Evolutionary conservation across 805 yeast genomes (phyloP), one percentile per base, ranked within the genome.

Genomic region (Tetrapisispora taiwanensis): DNA sequence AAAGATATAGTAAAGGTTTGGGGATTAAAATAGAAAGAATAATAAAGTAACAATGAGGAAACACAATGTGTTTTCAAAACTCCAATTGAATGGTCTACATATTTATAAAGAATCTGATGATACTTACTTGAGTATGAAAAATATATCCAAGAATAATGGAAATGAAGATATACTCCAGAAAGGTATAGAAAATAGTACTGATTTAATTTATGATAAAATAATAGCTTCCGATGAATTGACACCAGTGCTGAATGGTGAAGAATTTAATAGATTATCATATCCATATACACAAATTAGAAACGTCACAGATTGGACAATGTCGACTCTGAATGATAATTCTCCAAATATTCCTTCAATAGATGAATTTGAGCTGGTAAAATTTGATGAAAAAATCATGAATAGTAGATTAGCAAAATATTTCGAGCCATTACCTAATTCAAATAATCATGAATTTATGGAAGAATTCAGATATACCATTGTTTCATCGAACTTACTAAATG

Each of bases 401-500:
- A 22, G 26, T 8, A 22, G n/a, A n/a, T 22, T 22, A 22, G 26
- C 26, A 22, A 30, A 28, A 10, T 41, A 15, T 30, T 41, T 35
- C 3, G 7, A 20, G 17, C 32, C 26, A 35, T 22, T 35, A 12
- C 39, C 39, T 2, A 6, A 6, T n/a, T 7, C 17, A 15, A 30
- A 19, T 13, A 17, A 48, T 27, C 47, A 47, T 24, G 49, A 48
- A 28, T 76, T 75, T 50, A 49, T 66, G 24, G 81, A 77, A 45
- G 75, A 75, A 48, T 73, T 75, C 49, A 67, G 75, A 38, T 77
- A 75, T 52, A 56, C 66, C 3, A 54, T 76, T 2, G 67, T 76
- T 6, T 69, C 78, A 4, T 72, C 78, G 7, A 73, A 69, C 43
- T 57, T 76, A 17, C 54, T 76, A 30, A 71, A 70, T 44, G 71